Evolutionary conservation across 371 early-diverging fungal species (phyloP), one percentile per base, ranked within the genome.

Genomic region (Haplosporangium sp.): DNA sequence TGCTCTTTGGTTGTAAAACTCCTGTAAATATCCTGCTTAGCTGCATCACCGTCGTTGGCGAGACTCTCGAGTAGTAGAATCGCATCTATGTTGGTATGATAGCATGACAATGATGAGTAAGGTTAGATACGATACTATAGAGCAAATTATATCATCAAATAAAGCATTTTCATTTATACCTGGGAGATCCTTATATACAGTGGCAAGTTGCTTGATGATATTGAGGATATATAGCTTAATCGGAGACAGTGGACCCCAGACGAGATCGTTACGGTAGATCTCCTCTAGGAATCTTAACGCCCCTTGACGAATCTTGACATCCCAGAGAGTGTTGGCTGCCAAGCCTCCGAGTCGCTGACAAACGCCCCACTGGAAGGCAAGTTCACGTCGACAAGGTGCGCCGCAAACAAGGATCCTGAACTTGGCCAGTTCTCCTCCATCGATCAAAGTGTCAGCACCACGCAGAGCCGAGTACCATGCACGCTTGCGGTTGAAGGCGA

Each of bases 331-430:
- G 61, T 68, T 27, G 39, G 60, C 61, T 7, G 52, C 52, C 1
- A 68, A 39, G 48, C 61, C 27, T 27, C 69, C 69, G 15, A 68
- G 62, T 7, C 59, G 40, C 19, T 68, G 69, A 34, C 69, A 61
- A 10, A 68, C 15, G 4, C 69, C 69, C 69, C 69, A 68, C 52
- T 68, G 61, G 35, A 68, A 68, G 4, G 59, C 69, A 1, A 40
- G 39, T 0, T 61, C 61, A 1, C 61, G 61, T 20, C 61, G 69
- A 11, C 69, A 68, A 7, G 61, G 40, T 2, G 69, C 55, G 9
- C 39, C 53, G 13, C 59, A 61, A 7, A 69, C 60, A 7, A 62
- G 37, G 11, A 0, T 8, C 34, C 45, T 69, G 45, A 69, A 62
- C 0, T 62, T 45, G 34, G 44, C 40, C 35, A 69, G 62, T 19